These are phyloP conservation scores for Zymoseptoria pseudotritici DNA, from an alignment of 2,329 filamentous ascomycete species.

Conservation along the genomic window DNA sequence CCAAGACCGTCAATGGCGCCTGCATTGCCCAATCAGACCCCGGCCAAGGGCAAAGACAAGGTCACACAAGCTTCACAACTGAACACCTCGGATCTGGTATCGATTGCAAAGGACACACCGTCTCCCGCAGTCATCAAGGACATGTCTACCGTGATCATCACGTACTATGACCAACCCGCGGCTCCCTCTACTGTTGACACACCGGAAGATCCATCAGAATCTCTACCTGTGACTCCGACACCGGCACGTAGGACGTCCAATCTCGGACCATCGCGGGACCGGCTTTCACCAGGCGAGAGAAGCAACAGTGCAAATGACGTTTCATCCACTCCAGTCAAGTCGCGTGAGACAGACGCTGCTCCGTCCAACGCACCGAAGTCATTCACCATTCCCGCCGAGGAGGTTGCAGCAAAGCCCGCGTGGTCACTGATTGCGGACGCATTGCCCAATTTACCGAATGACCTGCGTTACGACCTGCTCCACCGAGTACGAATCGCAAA, in stretches of 20 bases:
- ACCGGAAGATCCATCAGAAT: conserved; percentile 42
- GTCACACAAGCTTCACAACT: conserved; percentile 47
- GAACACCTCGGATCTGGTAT: conserved; percentile 77
- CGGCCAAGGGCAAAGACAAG: conserved; percentile 71
- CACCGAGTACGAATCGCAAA: conserved; percentile 78
- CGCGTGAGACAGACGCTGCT: conserved; percentile 29
- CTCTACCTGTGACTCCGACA: conserved; percentile 55
- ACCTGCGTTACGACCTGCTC: conserved; percentile 75
- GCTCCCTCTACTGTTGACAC: conserved; percentile 26
- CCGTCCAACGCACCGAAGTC: conserved; percentile 41
- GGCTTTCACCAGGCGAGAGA: conserved; percentile 21
- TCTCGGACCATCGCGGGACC: conserved; percentile 35
- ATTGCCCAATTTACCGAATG: conserved; percentile 57
- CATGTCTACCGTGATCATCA: conserved; percentile 70
- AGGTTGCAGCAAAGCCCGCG: conserved; percentile 36
- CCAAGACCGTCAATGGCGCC: conserved; percentile 53
- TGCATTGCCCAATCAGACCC: conserved; percentile 46
- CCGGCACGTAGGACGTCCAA: conserved; percentile 61
- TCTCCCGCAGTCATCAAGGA: conserved; percentile 54
- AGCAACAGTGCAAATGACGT: conserved; percentile 19
- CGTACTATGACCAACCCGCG: conserved; percentile 59
- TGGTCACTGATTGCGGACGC: conserved; percentile 37
- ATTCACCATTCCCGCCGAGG: conserved; percentile 55
- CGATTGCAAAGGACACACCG: conserved; percentile 54
- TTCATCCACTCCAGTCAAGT: conserved; percentile 21